Base-by-base conservation (phyloP, 345 rosid genomes). In the Linum tenue region DNA sequence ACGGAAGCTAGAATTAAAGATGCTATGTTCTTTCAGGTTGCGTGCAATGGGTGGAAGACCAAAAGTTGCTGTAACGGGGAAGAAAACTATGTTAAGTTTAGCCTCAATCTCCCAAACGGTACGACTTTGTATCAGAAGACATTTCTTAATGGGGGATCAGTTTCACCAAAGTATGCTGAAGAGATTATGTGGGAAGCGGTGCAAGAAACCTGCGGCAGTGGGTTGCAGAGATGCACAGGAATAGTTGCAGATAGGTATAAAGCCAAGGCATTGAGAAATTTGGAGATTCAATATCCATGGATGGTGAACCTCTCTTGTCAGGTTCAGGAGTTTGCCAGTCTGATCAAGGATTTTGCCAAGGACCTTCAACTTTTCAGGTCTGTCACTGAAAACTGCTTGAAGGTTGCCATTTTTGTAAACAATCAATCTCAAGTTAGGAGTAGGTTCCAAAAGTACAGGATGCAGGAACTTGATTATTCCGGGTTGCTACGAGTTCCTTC, bases 301-400 rank as follows among this genome's bases (percentile, higher is more conserved):
- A 80, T 83, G 84, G 84, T 83, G 69, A 83, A 83, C 69, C 65
- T 83, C 14, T 73, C 84, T 15, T 83, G 87, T 73, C 87, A 83
- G 78, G 79, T 78, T 65, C 81, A 78, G 36, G 83, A 81, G 8
- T 70, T 83, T 65, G 44, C 60, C 42, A 69, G 81, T 61, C 75
- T 83, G 77, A 74, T 78, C 50, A 75, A 80, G 63, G 87, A 80
- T 78, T 80, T 83, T 44, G 60, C 67, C 77, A 77, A 73, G 62
- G 87, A 78, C 69, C 83, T 76, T 73, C 77, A 56, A 0, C 72
- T 83, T 70, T 78, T 83, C 70, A 63, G 40, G 64, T 76, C 67
- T 35, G 81, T 80, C 37, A 67, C 59, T 8, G 80, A 80, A 53
- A 80, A 75, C 63, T 80, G 81, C 70, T 65, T 75, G 65, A 80